phyloP scores from a whole-genome alignment of 2,329 filamentous ascomycete species.

The Aspergillus sp. region DNA sequence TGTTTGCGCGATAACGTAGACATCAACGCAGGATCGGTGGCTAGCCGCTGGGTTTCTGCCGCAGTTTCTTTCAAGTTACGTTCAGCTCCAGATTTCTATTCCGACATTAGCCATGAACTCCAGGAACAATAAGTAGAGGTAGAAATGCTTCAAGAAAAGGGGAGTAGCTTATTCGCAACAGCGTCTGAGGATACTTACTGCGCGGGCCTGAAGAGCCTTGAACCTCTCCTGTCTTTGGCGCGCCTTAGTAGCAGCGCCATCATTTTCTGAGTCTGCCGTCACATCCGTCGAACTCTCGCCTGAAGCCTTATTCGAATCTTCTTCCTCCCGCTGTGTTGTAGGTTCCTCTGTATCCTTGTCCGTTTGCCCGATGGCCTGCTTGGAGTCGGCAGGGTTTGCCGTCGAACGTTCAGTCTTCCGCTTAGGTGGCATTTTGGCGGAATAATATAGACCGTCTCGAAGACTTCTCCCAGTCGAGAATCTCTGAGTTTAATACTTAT shows the following conservation, averaged over 20 bases:
- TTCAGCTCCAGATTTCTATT: conserved; percentile 35
- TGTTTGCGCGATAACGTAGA: conserved; percentile 74
- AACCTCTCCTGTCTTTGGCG: conserved; percentile 71
- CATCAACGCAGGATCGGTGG: conserved; percentile 68
- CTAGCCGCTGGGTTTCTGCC: conserved; percentile 69
- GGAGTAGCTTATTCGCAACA: not conserved
- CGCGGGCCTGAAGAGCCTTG: conserved; percentile 75
- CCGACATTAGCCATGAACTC: conserved; percentile 13
- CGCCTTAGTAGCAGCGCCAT: conserved; percentile 23
- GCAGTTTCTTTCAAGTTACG: conserved; percentile 75
- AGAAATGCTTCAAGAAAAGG: not conserved
- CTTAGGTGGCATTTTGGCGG: conserved; percentile 8
- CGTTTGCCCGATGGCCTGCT: conserved; percentile 3
- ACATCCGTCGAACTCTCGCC: not conserved
- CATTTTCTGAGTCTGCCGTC: conserved; percentile 9
- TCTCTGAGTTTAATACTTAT: too few relatives aligned
- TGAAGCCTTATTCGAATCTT: conserved; percentile 6
- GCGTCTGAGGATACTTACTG: conserved; percentile 34
- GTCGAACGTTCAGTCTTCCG: conserved; percentile 3
- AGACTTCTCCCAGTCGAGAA: too few relatives aligned
- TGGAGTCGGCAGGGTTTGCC: conserved; percentile 9
- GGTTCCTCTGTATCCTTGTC: conserved; percentile 7
- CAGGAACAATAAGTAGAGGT: not conserved
- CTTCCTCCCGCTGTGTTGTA: conserved; percentile 2
- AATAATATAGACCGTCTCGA: not conserved